Percentiles rank a stretch among this genome's conserved stretches.
Evolutionary conservation across 2,329 filamentous ascomycete species (phyloP).

Genomic region (Mycocentrospora acerina): DNA sequence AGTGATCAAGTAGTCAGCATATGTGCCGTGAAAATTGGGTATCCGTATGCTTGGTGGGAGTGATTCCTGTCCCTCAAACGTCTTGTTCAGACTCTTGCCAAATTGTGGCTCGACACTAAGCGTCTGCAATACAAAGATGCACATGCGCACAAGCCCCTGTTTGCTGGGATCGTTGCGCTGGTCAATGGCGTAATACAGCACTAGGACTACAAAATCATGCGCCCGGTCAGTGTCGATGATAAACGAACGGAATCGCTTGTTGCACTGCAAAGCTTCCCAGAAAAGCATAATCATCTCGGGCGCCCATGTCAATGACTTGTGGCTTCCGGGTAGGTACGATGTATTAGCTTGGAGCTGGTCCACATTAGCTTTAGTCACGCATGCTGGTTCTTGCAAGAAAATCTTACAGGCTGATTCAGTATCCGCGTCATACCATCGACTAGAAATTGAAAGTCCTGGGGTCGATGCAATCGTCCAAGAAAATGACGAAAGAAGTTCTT

Average conservation of each 20-base stretch:
- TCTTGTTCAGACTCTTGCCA: slow-evolving; percentile 84
- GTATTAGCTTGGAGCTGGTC: slow-evolving; percentile 74
- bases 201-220: slow-evolving; percentile 87
- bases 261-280: slow-evolving; percentile 96
- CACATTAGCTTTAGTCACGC: slow-evolving; percentile 19
- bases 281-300: slow-evolving; percentile 97
- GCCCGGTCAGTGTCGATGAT: slow-evolving; percentile 94
- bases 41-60: slow-evolving; percentile 80
- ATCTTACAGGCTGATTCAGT: slow-evolving; percentile 73
- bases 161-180: slow-evolving; percentile 83
- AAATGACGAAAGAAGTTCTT: slow-evolving; percentile 97
- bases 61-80: slow-evolving; percentile 85
- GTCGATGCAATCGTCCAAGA: slow-evolving; percentile 82
- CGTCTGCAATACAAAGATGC: slow-evolving; percentile 93
- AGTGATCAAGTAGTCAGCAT: slow-evolving; percentile 91
- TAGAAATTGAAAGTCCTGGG: slow-evolving; percentile 96
- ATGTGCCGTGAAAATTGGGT: slow-evolving; percentile 80
- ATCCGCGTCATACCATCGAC: slow-evolving; percentile 93
- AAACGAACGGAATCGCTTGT: slow-evolving; percentile 94
- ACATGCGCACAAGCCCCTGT: slow-evolving; percentile 93
- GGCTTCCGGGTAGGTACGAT: slow-evolving; percentile 84
- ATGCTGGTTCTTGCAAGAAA: too few relatives aligned
- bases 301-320: slow-evolving; percentile 79
- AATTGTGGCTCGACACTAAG: slow-evolving; percentile 91
- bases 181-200: slow-evolving; percentile 90